Percentiles rank a stretch among this genome's conserved stretches.
Evolutionary conservation across 306 rosid species (phyloP).

Genomic region (Vigna hirtella): DNA sequence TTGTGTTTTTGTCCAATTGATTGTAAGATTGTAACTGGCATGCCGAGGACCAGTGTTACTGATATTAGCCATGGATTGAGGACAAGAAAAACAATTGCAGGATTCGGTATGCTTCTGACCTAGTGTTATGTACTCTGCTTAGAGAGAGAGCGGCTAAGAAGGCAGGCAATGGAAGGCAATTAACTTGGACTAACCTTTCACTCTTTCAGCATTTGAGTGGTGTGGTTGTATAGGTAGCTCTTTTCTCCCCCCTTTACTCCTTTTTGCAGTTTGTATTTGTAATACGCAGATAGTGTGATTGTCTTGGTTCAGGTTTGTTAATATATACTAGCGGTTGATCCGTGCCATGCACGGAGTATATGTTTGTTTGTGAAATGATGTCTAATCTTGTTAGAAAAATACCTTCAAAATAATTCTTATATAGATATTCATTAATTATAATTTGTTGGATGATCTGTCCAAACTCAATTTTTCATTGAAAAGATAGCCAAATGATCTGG

Average conservation of each 20-base stretch:
- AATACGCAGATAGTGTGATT: constrained; percentile 71
- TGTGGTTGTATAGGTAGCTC: constrained; percentile 81
- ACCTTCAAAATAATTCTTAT: not conserved
- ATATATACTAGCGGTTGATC: constrained; percentile 47
- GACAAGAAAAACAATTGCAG: constrained; percentile 37
- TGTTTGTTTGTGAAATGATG: constrained; percentile 28
- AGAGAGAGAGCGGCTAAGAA: constrained; percentile 52
- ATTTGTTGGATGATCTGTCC: not conserved
- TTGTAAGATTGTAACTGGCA: constrained; percentile 63
- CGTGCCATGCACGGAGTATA: not conserved
- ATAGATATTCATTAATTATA: not conserved
- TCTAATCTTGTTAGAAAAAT: constrained; percentile 4
- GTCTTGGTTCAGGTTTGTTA: constrained; percentile 70
- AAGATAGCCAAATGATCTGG: not conserved
- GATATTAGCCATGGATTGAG: constrained; percentile 44
- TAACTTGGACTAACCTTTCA: constrained; percentile 70
- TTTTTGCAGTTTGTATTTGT: constrained; percentile 61
- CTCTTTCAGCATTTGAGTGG: constrained; percentile 58
- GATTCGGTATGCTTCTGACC: constrained; percentile 75
- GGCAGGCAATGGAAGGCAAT: constrained; percentile 52
- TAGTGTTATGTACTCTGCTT: constrained; percentile 63
- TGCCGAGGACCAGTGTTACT: constrained; percentile 52
- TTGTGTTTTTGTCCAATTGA: constrained; percentile 52
- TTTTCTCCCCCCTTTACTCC: constrained; percentile 19
- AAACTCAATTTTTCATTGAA: not conserved